These are phyloP conservation scores for Bothia castanella DNA, from an alignment of 1,284 basidiomycete genomes.

Conservation along the genomic window DNA sequence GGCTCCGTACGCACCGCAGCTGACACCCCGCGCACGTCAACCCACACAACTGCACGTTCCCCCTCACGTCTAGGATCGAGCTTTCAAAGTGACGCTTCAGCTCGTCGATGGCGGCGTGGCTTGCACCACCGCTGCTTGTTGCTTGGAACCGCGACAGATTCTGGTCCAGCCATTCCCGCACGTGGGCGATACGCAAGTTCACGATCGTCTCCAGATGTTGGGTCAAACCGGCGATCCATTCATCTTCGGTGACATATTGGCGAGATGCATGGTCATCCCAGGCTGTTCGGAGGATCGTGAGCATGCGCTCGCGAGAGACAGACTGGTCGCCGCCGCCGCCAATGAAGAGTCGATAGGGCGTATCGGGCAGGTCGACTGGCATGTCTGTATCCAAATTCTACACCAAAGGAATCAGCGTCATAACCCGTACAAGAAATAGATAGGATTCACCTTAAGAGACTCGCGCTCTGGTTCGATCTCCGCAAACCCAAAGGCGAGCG, in stretches of 20 bases:
- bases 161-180: conserved; percentile 46
- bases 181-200: conserved; percentile 42
- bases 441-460: conserved; percentile 43
- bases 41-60: conserved; percentile 47
- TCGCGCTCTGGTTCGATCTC: conserved; percentile 47
- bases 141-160: conserved; percentile 48
- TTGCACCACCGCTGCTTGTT: conserved; percentile 1
- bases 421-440: accelerated
- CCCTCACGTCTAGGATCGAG: conserved; percentile 41
- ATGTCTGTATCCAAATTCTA: conserved; percentile 51
- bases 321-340: conserved; percentile 20
- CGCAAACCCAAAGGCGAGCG: conserved; percentile 43
- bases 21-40: conserved; percentile 46
- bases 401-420: not conserved
- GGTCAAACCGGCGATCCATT: conserved; percentile 41
- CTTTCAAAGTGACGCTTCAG: conserved; percentile 45
- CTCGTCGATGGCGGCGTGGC: conserved; percentile 43
- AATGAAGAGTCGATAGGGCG: conserved; percentile 37
- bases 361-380: conserved; percentile 37
- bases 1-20: conserved; percentile 43
- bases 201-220: conserved; percentile 38
- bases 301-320: conserved; percentile 28
- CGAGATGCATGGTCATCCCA: conserved; percentile 37
- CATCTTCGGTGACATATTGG: conserved; percentile 33
- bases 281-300: conserved; percentile 30